phyloP scores from a whole-genome alignment of 2,329 filamentous ascomycete genomes.

The Onygenales sp. region DNA sequence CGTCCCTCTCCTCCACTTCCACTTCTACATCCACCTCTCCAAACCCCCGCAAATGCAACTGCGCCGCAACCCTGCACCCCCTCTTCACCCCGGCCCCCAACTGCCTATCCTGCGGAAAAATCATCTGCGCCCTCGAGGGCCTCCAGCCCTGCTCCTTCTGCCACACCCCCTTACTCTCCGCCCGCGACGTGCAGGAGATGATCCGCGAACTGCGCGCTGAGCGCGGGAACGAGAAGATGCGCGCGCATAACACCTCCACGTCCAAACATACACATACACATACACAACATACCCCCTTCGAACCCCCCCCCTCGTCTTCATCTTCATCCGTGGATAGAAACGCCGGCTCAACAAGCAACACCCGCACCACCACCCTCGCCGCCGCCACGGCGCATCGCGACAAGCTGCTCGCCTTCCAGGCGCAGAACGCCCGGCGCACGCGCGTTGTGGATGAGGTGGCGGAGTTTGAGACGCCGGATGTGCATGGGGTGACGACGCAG shows the following conservation, averaged over 20 bases:
- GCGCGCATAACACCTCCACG: constrained; percentile 48
- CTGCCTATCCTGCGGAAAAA: constrained; percentile 85
- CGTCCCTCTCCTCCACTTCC: constrained; percentile 42
- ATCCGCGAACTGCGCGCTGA: constrained; percentile 75
- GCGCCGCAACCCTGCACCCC: constrained; percentile 78
- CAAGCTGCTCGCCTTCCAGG: constrained; percentile 70
- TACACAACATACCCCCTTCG: no score
- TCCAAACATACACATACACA: no score
- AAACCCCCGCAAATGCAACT: constrained; percentile 66
- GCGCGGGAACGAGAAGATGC: constrained; percentile 77
- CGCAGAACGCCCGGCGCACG: constrained; percentile 74
- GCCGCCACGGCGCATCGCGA: constrained; percentile 72
- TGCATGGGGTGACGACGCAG: constrained; percentile 50
- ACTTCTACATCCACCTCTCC: constrained; percentile 50
- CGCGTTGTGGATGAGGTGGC: constrained; percentile 79
- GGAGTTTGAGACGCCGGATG: constrained; percentile 55
- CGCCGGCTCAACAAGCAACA: neutral
- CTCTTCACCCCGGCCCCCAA: constrained; percentile 88
- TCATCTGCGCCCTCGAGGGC: constrained; percentile 89
- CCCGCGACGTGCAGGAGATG: constrained; percentile 72
- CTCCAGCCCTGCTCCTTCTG: constrained; percentile 92
- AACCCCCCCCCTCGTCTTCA: no score
- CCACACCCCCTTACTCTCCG: constrained; percentile 59
- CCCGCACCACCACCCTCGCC: constrained; percentile 47
- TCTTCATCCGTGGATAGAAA: no score